phyloP scores from a whole-genome alignment of 495 filamentous ascomycete genomes.

The Rostrohypoxylon terebratum region DNA sequence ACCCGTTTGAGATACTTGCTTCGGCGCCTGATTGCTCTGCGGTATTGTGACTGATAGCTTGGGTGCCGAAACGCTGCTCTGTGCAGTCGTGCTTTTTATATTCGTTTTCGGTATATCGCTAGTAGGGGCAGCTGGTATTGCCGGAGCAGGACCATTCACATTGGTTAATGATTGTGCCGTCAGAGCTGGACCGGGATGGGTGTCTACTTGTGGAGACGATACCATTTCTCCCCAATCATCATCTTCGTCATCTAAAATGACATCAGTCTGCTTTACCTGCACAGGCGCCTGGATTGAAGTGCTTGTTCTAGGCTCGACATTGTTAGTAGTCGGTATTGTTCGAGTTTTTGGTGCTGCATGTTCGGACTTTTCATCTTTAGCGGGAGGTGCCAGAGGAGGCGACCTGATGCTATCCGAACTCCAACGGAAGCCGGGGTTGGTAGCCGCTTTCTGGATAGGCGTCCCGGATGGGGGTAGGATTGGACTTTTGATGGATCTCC shows the following conservation, averaged over 20 bases:
- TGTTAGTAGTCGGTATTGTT: not conserved
- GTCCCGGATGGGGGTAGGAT: conserved; percentile 21
- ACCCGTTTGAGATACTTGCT: conserved; percentile 6
- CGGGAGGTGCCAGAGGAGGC: conserved; percentile 6
- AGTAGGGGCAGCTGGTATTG: not conserved
- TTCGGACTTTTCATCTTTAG: not conserved
- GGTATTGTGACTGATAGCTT: conserved; percentile 27
- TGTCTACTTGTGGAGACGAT: conserved; percentile 54
- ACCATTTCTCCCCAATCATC: conserved; percentile 70
- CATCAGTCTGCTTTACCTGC: conserved; percentile 1
- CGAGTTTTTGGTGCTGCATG: conserved; percentile 7
- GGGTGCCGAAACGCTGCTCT: conserved; percentile 14
- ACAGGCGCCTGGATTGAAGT: not conserved
- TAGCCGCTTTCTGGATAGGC: not conserved
- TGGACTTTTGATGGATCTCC: conserved; percentile 32
- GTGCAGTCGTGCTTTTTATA: not conserved
- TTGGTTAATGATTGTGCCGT: conserved; percentile 2
- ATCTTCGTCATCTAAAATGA: conserved; percentile 53
- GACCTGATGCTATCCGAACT: conserved; percentile 20
- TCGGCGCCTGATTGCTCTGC: conserved; percentile 5
- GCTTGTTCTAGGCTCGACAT: not conserved
- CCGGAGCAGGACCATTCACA: not conserved
- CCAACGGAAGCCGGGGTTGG: conserved; percentile 41
- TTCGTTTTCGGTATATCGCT: not conserved
- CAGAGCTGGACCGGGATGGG: conserved; percentile 19